Evolutionary conservation across 441 rosid genomes (phyloP), one percentile per base, ranked within the genome.

Genomic region (Erysimum cheiri): DNA sequence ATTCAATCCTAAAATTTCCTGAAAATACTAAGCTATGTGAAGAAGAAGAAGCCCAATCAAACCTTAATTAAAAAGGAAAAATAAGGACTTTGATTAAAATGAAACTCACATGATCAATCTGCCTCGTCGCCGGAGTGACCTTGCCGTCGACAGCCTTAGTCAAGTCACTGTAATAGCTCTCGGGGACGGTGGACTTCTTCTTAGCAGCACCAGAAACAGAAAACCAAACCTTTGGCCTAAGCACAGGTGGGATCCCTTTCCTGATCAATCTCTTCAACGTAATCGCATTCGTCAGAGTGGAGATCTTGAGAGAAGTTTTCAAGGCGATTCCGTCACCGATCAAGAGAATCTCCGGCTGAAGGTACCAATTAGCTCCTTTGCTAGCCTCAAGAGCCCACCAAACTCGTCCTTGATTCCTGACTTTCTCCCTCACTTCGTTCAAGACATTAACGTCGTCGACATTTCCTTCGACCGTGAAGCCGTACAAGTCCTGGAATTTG

Each of bases 371-470:
- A 22, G 99, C 96, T 36, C 99, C 99, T 79, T 94, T 94, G 86
- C 93, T 94, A 33, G 99, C 98, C 82, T 94, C 99, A 19, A 92
- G 70, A 17, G 90, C 89, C 99, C 98, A 95, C 99, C 99, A 95
- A 49, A 95, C 94, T 13, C 95, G 79, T 59, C 97, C 99, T 77
- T 95, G 99, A 60, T 86, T 84, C 80, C 97, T 86, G 41, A 95
- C 98, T 83, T 86, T 95, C 87, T 95, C 98, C 39, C 99, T 85
- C 0, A 95, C 97, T 85, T 95, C 99, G 56, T 95, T 95, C 80
- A 95, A 73, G 5, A 95, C 76, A 55, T 95, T 95, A 0, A 92
- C 99, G 76, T 95, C 98, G 80, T 95, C 99, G 68, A 95, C 99
- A 80, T 95, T 95, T 72, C 99, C 97, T 76, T 95, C 98, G 3